Conservation (phyloP, 352 stramenopile species). For the Globisporangium cederbergense region DNA sequence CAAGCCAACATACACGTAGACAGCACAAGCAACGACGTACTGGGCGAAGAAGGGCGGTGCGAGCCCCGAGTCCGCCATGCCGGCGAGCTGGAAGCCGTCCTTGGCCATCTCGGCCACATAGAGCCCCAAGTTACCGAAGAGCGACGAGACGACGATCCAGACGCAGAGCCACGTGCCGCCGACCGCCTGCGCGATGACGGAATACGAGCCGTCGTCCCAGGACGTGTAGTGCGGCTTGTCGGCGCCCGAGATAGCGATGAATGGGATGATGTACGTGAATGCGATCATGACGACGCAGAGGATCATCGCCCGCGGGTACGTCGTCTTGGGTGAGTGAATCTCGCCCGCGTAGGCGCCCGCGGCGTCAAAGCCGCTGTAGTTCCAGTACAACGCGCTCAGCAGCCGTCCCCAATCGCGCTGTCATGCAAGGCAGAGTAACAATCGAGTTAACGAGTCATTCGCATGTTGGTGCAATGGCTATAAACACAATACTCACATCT, state of each 20-base stretch:
- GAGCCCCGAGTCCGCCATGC: constrained; percentile 80
- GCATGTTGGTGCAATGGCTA: neutral
- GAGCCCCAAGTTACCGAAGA: constrained; percentile 77
- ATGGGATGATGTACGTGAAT: constrained; percentile 72
- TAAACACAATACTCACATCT: constrained; percentile 30
- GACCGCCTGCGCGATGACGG: constrained; percentile 62
- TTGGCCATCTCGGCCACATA: constrained; percentile 85
- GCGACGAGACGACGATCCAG: constrained; percentile 71
- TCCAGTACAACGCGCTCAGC: constrained; percentile 78
- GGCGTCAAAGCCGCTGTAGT: constrained; percentile 78
- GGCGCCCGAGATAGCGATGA: constrained; percentile 60
- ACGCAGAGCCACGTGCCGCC: constrained; percentile 66
- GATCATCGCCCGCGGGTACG: constrained; percentile 76
- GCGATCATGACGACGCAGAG: constrained; percentile 73
- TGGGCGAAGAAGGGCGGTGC: constrained; percentile 72
- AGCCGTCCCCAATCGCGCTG: constrained; percentile 61
- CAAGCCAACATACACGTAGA: constrained; percentile 46
- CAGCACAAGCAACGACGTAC: constrained; percentile 28
- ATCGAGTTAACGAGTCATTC: neutral
- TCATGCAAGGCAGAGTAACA: constrained; percentile 1
- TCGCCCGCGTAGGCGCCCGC: constrained; percentile 70
- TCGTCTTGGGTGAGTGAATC: constrained; percentile 64
- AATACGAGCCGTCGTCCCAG: constrained; percentile 78
- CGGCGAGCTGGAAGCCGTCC: constrained; percentile 74
- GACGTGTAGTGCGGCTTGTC: constrained; percentile 72